Conservation (phyloP, 192 early-diverging fungal species). For the Backusella sp. region DNA sequence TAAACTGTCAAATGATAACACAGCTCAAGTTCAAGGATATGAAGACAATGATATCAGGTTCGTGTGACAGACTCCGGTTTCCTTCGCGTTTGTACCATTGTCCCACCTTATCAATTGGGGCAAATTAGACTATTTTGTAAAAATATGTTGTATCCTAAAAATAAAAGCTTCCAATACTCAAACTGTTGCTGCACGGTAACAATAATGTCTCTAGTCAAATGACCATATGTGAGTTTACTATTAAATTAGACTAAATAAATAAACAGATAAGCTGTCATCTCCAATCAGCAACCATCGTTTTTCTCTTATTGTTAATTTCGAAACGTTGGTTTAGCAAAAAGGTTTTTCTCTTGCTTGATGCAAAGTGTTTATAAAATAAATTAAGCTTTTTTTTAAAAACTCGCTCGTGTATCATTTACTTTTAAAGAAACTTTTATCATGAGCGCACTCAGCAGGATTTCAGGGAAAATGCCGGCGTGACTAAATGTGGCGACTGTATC, state of each 20-base stretch:
- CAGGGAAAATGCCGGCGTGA: not conserved
- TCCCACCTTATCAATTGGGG: not conserved
- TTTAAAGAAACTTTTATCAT: not conserved
- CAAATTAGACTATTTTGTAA: not conserved
- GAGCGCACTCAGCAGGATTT: slow-evolving; percentile 4
- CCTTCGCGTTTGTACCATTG: not conserved
- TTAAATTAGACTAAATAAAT: not conserved
- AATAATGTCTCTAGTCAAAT: not conserved
- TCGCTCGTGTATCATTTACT: not conserved
- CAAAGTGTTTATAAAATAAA: not conserved
- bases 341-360: not conserved
- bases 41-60: not conserved
- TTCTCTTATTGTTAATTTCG: not conserved
- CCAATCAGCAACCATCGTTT: not conserved
- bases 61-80: not conserved
- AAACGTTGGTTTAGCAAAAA: not conserved
- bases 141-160: not conserved
- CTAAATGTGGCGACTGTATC: not conserved
- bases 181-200: not conserved
- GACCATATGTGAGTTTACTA: not conserved
- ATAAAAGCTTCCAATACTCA: not conserved
- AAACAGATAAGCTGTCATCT: not conserved
- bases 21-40: not conserved
- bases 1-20: not conserved
- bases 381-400: not conserved